These are phyloP conservation scores for Boehmeria nivea DNA, from an alignment of 306 rosid species.

Conservation along the genomic window DNA sequence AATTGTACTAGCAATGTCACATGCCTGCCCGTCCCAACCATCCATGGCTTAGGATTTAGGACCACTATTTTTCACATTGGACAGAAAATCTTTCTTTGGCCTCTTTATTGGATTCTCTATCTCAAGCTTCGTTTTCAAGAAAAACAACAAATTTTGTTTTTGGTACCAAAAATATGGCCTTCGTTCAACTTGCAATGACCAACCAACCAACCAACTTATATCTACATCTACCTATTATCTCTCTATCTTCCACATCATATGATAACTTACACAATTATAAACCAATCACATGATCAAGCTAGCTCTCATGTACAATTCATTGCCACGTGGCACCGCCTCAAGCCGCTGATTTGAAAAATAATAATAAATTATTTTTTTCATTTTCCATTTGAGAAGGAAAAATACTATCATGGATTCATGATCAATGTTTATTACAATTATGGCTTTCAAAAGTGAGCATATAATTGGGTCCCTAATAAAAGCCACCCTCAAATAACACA, in stretches of 20 bases:
- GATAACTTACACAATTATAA: neutral
- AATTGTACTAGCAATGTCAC: conserved; percentile 10
- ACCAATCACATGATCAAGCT: neutral
- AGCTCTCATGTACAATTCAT: neutral
- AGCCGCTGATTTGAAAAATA: no score
- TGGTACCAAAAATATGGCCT: neutral
- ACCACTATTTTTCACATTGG: neutral
- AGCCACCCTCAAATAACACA: no score
- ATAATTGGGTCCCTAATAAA: no score
- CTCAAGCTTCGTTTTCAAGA: neutral
- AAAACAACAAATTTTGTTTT: neutral
- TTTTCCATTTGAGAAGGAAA: no score
- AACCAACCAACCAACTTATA: conserved; percentile 3
- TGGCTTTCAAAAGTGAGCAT: no score
- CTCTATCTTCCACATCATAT: neutral
- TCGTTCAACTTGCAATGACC: conserved; percentile 4
- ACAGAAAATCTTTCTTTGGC: neutral
- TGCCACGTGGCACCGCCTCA: no score
- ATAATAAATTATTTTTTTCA: neutral
- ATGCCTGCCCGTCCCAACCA: neutral
- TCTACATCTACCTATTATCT: no score
- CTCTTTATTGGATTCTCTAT: neutral
- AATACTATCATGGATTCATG: no score
- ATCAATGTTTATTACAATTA: no score
- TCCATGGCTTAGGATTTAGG: neutral